A percentile compares a stretch with the other conserved stretches of the same genome.
phyloP scores from a whole-genome alignment of 129 eudicot genomes.

The Logfia minima region DNA sequence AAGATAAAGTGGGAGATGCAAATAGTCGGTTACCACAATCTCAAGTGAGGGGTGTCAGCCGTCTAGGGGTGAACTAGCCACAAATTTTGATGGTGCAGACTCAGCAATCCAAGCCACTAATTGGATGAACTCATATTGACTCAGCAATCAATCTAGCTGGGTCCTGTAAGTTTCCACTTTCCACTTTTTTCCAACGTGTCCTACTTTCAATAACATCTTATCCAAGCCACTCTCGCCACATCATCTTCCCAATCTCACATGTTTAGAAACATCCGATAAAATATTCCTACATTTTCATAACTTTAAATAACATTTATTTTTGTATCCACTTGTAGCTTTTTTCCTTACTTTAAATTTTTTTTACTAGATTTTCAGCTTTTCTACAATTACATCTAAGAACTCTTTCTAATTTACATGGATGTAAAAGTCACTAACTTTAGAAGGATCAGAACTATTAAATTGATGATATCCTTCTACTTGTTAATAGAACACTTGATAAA shows the following conservation, averaged over 20 bases:
- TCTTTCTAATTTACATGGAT: too few species aligned
- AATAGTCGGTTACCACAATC: constrained; percentile 22
- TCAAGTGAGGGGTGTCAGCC: constrained; percentile 10
- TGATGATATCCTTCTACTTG: too few species aligned
- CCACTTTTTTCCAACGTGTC: constrained; percentile 27
- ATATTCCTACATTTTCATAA: too few species aligned
- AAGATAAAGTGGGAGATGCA: constrained; percentile 8
- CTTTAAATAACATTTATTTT: neutral
- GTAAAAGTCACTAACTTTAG: too few species aligned
- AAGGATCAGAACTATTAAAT: too few species aligned
- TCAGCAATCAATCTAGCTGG: constrained; percentile 10
- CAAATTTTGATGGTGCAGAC: constrained; percentile 37
- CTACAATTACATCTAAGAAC: too few species aligned
- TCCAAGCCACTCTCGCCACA: constrained; percentile 35
- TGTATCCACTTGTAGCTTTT: neutral
- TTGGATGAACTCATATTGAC: constrained; percentile 24
- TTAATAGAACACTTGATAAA: too few species aligned
- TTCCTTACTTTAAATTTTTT: too few species aligned
- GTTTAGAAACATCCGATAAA: neutral
- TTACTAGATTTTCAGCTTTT: too few species aligned
- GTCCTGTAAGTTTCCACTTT: constrained; percentile 25
- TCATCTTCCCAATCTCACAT: constrained; percentile 15
- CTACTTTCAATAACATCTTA: constrained; percentile 18
- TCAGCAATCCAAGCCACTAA: constrained; percentile 30
- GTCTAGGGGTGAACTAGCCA: constrained; percentile 27